Evolutionary conservation across 139 green algal genomes (phyloP), one percentile per base, ranked within the genome.

Genomic region (Micractinium conductrix): DNA sequence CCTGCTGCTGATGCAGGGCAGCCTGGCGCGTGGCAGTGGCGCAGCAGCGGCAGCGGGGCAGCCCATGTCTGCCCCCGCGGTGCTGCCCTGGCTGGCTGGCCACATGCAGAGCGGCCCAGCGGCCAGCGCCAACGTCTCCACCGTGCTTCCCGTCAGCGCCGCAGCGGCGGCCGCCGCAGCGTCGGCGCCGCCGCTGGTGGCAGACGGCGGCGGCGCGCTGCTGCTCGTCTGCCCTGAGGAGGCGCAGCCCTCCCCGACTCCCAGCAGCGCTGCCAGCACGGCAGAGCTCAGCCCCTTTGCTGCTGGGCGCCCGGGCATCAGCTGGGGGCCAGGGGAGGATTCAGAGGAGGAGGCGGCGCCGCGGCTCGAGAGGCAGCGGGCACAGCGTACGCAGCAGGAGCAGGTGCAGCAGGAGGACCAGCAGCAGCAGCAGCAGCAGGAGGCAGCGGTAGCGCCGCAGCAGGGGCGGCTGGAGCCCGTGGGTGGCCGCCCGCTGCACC

Each of bases 1-100:
- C 60, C 45, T 67, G 16, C 42, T 91, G 62, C 76, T 91, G 63
- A 83, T 91, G 71, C 67, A 79, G 2, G 88, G 88, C 68, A 86
- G 74, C 62, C 85, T 91, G 55, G 78, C 40, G 40, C 22, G 14
- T 7, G 14, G 7, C 35, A 30, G 35, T 60, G 8, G 2, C 28
- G 43, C 30, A 30, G 72, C 72, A 24, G 42, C 5, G 44, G 73
- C n/a, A 45, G 35, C 16, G 17, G 37, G 44, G 45, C 26, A 10
- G 30, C 44, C 42, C 42, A n/a, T 83, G 42, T 26, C 28, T 1
- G 78, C 63, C 3, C 62, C 78, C 3, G 62, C 62, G 4, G 65
- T 85, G 45, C 26, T 85, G 45, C 69, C 65, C 24, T 78, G 48
- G 67, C 67, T 79, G 80, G 42, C 30, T 19, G 30, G 48, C 22